A percentile compares a stretch with the other conserved stretches of the same genome.
Evolutionary conservation across 108 stramenopile genomes (phyloP).

Genomic region (Nitzschia sp.): DNA sequence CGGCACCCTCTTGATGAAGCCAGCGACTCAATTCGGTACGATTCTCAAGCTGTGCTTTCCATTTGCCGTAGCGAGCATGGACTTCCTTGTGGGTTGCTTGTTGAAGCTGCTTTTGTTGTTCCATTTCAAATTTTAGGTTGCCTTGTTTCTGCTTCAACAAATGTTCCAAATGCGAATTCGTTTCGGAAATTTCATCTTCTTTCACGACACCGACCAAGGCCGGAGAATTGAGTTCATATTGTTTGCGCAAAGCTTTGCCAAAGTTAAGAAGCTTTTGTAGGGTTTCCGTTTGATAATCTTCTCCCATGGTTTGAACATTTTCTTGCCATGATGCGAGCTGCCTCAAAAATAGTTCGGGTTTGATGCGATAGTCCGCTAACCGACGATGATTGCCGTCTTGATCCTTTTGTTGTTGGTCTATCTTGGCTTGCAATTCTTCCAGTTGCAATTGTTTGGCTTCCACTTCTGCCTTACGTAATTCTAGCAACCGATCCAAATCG

Average conservation of each 20-base stretch:
- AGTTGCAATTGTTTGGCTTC: neutral
- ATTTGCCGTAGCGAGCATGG: conserved; percentile 53
- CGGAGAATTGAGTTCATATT: neutral
- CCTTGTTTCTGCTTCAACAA: neutral
- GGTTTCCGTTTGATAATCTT: conserved; percentile 1
- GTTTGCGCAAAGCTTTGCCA: neutral
- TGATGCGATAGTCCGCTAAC: neutral
- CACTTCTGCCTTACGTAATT: neutral
- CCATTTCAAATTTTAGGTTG: neutral
- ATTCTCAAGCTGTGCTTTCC: conserved; percentile 30
- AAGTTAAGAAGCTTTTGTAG: conserved; percentile 8
- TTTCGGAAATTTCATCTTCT: neutral
- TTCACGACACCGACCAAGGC: neutral
- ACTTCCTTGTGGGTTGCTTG: neutral
- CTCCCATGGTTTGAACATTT: neutral
- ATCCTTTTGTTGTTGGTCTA: neutral
- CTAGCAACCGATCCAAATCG: neutral
- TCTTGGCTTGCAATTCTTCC: neutral
- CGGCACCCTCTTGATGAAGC: conserved; percentile 35
- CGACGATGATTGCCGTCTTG: neutral
- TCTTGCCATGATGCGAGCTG: conserved; percentile 8
- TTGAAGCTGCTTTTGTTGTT: neutral
- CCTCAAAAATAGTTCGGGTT: neutral
- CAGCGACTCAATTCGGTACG: conserved; percentile 6
- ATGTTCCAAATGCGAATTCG: neutral